Conservation (phyloP, 1,139 yeast species). For the Yamadazyma atmosphaerica region DNA sequence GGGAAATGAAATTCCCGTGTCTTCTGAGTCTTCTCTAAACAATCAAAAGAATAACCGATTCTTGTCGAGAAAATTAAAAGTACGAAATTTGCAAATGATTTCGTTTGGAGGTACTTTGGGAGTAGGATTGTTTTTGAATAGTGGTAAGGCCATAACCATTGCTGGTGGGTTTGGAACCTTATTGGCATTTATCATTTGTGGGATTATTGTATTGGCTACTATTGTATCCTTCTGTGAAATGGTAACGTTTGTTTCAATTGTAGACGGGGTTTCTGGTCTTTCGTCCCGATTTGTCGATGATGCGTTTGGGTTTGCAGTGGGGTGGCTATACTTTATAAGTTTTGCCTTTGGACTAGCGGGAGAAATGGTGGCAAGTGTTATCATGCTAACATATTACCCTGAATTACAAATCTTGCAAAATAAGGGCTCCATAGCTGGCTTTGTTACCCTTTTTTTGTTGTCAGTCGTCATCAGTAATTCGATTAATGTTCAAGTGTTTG, state of each 20-base stretch:
- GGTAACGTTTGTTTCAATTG: constrained; percentile 80
- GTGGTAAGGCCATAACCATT: constrained; percentile 76
- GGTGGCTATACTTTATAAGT: constrained; percentile 75
- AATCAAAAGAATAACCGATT: constrained; percentile 12
- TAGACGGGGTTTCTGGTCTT: constrained; percentile 76
- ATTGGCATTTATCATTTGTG: constrained; percentile 68
- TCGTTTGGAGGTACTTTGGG: constrained; percentile 85
- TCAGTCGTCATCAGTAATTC: constrained; percentile 55
- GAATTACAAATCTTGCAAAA: constrained; percentile 48
- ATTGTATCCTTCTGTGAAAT: constrained; percentile 81
- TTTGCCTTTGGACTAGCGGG: constrained; percentile 76
- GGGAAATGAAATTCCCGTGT: constrained; percentile 10
- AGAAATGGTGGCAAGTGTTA: constrained; percentile 77
- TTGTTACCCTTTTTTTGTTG: constrained; percentile 60
- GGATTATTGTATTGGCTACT: constrained; percentile 65
- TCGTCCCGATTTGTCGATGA: constrained; percentile 81
- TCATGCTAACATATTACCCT: constrained; percentile 68
- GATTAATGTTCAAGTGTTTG: constrained; percentile 69
- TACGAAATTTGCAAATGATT: constrained; percentile 77
- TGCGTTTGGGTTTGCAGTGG: constrained; percentile 81
- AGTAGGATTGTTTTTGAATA: constrained; percentile 72
- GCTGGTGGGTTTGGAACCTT: constrained; percentile 85
- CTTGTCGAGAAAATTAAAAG: constrained; percentile 55
- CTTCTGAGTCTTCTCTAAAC: constrained; percentile 13
- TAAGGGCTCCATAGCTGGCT: constrained; percentile 56